Conservation (phyloP, 1,284 basidiomycete species). For the Marasmius tenuissimus region DNA sequence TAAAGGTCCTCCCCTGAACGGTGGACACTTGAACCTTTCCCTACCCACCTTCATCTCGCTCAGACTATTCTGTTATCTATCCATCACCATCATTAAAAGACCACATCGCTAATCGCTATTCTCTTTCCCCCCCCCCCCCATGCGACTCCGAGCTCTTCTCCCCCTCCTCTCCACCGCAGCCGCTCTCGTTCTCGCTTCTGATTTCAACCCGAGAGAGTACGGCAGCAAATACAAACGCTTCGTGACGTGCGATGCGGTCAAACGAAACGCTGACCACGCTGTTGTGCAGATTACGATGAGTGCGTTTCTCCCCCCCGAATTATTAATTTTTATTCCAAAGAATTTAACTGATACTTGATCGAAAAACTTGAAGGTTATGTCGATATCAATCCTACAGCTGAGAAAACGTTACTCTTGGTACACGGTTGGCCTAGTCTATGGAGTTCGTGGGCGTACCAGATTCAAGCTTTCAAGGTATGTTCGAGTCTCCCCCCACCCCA, state of each 20-base stretch:
- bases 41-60: not conserved
- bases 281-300: conserved; percentile 38
- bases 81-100: not conserved
- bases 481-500: not conserved
- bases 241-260: conserved; percentile 37
- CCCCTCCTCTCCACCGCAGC: not conserved
- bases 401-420: conserved; percentile 57
- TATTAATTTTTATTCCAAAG: too few species aligned
- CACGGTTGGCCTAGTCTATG: conserved; percentile 77
- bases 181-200: not conserved
- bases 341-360: too few species aligned
- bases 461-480: conserved; percentile 57
- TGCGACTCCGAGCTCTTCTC: too few species aligned
- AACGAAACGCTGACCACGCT: conserved; percentile 30
- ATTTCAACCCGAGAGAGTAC: conserved; percentile 39
- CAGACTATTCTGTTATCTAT: not conserved
- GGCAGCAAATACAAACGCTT: conserved; percentile 32
- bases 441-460: conserved; percentile 71
- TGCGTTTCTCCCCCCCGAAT: conserved; percentile 17
- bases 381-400: conserved; percentile 54
- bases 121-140: not conserved
- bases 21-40: too few species aligned
- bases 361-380: conserved; percentile 66
- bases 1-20: too few species aligned
- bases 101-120: not conserved